Conservation (phyloP, 495 filamentous ascomycete genomes). For the Penicillium coprophilum region DNA sequence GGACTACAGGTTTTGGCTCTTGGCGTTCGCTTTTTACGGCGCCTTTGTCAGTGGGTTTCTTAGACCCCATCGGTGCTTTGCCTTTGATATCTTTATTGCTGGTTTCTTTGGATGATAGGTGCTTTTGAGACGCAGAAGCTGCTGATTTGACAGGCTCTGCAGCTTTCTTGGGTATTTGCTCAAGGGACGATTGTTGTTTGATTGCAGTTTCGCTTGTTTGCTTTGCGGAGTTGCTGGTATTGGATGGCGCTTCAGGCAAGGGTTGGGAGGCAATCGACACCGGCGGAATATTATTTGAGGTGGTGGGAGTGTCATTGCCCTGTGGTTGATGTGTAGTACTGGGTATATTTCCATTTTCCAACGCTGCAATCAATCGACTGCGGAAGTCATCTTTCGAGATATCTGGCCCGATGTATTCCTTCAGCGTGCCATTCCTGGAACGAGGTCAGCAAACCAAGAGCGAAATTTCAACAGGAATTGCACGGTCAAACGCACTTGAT, state of each 20-base stretch:
- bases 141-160: not conserved
- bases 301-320: constrained; percentile 11
- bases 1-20: constrained; percentile 14
- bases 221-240: not conserved
- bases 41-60: constrained; percentile 20
- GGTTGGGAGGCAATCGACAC: not conserved
- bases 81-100: constrained; percentile 5
- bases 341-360: constrained; percentile 24
- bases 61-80: constrained; percentile 11
- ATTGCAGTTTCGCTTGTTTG: not conserved
- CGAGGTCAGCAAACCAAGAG: constrained; percentile 4
- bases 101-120: not conserved
- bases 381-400: constrained; percentile 58
- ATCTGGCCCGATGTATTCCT: constrained; percentile 63
- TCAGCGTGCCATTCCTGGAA: constrained; percentile 56
- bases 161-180: not conserved
- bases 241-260: not conserved
- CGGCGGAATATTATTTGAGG: constrained; percentile 17
- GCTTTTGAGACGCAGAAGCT: not conserved
- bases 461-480: not conserved
- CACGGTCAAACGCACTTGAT: constrained; percentile 58
- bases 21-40: constrained; percentile 10
- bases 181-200: not conserved
- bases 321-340: constrained; percentile 10
- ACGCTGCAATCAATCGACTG: constrained; percentile 43